Percentiles rank a stretch among this genome's conserved stretches.
Conservation (phyloP, 176 grass and related monocot species). For the Aegilops sharonensis region DNA sequence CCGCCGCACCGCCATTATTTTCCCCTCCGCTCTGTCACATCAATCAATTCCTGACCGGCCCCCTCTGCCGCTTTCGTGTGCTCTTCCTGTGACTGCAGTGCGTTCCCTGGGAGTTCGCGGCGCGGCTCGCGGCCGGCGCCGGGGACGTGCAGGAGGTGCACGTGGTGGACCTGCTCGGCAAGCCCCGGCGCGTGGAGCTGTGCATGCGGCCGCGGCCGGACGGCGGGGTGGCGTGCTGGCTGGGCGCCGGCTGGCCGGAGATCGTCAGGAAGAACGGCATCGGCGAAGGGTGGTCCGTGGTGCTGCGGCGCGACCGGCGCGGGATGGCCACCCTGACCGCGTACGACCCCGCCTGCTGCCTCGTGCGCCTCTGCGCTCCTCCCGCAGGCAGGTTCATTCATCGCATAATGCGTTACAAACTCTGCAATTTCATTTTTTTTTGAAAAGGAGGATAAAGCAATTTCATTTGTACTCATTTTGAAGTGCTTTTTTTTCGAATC, state of each 20-base stretch:
- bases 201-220: not conserved
- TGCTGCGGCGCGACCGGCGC: constrained; percentile 25
- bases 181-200: constrained; percentile 35
- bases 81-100: not conserved
- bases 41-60: not conserved
- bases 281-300: constrained; percentile 14
- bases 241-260: constrained; percentile 25
- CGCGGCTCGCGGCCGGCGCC: constrained; percentile 1
- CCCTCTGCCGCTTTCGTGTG: not conserved
- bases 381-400: not conserved
- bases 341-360: constrained; percentile 15
- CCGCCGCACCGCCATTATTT: not conserved
- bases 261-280: constrained; percentile 29
- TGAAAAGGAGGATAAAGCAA: not conserved
- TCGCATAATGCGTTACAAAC: not conserved
- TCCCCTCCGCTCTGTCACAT: not conserved
- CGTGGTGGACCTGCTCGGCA: constrained; percentile 35
- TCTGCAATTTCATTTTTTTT: not conserved
- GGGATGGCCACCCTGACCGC: constrained; percentile 27
- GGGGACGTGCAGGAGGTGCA: not conserved
- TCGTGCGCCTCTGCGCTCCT: constrained; percentile 7
- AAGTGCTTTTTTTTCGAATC: too few relatives aligned
- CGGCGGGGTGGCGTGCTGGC: not conserved
- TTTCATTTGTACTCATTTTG: not conserved
- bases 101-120: constrained; percentile 27